These are phyloP conservation scores for Geotrichum australiense DNA, from an alignment of 1,139 yeast genomes.

Conservation along the genomic window DNA sequence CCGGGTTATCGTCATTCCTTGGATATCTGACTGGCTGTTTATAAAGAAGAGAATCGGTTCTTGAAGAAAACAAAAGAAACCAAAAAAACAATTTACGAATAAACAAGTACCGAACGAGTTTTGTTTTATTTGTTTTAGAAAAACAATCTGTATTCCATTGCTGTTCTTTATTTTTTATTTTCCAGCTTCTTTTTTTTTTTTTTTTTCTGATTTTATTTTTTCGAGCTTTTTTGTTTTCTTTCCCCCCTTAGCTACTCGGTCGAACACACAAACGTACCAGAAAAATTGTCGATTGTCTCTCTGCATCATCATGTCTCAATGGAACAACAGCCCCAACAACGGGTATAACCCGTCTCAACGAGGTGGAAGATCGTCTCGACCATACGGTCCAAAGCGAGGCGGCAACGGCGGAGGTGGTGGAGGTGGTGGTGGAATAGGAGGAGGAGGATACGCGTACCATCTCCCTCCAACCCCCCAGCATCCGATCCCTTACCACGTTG, in stretches of 20 bases:
- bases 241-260: not conserved
- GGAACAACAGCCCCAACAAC: slow-evolving; percentile 9
- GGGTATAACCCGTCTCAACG: slow-evolving; percentile 2
- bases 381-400: not conserved
- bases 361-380: slow-evolving; percentile 1
- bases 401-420: not conserved
- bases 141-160: no score
- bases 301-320: not conserved
- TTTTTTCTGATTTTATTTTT: not conserved
- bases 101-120: no score
- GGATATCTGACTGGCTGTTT: no score
- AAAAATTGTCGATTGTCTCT: not conserved
- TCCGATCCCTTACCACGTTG: slow-evolving; percentile 2
- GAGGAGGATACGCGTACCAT: slow-evolving; percentile 1
- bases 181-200: not conserved
- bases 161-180: not conserved
- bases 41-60: no score
- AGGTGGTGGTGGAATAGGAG: not conserved
- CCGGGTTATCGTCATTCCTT: no score
- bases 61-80: no score
- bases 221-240: not conserved
- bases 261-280: no score
- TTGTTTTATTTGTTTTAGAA: no score
- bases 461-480: not conserved
- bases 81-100: no score